A percentile compares a stretch with the other conserved stretches of the same genome.
Evolutionary conservation across 2,329 filamentous ascomycete genomes (phyloP).

Genomic region (Plenodomus biglobosus): DNA sequence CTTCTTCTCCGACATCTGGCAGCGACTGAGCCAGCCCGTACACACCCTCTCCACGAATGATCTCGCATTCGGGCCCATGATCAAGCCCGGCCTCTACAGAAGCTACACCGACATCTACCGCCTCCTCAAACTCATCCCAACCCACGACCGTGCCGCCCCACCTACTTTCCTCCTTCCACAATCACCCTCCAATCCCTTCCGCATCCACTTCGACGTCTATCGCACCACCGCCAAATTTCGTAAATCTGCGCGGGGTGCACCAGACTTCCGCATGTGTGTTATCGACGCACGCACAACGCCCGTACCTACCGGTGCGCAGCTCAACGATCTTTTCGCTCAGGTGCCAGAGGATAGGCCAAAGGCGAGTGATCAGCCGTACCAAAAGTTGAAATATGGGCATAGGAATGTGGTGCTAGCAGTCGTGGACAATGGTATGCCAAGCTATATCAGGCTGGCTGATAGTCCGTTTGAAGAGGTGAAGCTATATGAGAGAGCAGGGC

Average conservation of each 20-base stretch:
- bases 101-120: constrained; percentile 69
- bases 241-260: constrained; percentile 74
- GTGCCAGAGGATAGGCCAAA: constrained; percentile 69
- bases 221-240: constrained; percentile 69
- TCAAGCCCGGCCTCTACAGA: constrained; percentile 57
- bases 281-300: constrained; percentile 71
- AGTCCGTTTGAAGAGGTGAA: constrained; percentile 72
- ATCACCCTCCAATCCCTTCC: constrained; percentile 59
- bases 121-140: constrained; percentile 71
- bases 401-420: constrained; percentile 83
- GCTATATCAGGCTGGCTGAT: constrained; percentile 81
- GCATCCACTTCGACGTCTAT: constrained; percentile 79
- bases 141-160: constrained; percentile 61
- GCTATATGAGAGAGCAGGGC: constrained; percentile 58
- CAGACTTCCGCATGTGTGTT: constrained; percentile 84
- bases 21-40: constrained; percentile 27
- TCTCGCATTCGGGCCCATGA: constrained; percentile 51
- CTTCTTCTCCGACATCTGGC: constrained; percentile 43
- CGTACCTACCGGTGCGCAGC: constrained; percentile 72
- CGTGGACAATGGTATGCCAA: constrained; percentile 86
- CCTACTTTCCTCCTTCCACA: constrained; percentile 35
- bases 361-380: constrained; percentile 62
- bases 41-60: constrained; percentile 18
- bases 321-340: constrained; percentile 70
- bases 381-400: constrained; percentile 79